Evolutionary conservation across 2,329 filamentous ascomycete species (phyloP), one percentile per base, ranked within the genome.

Genomic region (Colletotrichum tabaci): DNA sequence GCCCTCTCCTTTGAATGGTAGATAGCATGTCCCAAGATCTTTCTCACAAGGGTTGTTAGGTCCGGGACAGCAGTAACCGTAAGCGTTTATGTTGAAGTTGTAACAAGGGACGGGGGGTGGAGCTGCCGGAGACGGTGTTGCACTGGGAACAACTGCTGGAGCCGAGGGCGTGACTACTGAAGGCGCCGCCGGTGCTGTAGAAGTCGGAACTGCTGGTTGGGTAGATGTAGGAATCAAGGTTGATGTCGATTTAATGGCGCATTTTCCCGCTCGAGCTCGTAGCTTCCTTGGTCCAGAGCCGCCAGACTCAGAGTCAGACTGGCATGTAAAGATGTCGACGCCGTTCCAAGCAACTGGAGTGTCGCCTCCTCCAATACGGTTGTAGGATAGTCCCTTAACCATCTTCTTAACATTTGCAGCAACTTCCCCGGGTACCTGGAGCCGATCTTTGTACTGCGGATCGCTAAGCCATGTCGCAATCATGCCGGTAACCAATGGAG

Each of bases 61-160:
- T 0, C n/a, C 40, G 1, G 62, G 42, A 4, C 62, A 66, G 49
- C 50, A 64, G 13, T 47, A 64, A 10, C 61, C 61, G 4, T 64
- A 56, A 0, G 40, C 50, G 2, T 56, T 46, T 0, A 46, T 9
- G 23, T 63, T 35, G 2, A 63, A 63, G 49, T 63, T 63, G 13
- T 63, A 63, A 26, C 61, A 64, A n/a, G 61, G 49, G 9, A 64
- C 15, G 1, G 50, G 50, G 26, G 23, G 13, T 4, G 3, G 47
- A 23, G 47, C 21, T 13, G 26, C 3, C 2, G 50, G 50, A 10
- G 18, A 1, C 1, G 46, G 18, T 49, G 46, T 3, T 10, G 46
- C 16, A 21, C 18, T 30, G 0, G 50, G 47, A 47, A 47, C 18
- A n/a, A 47, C 50, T 9, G 23, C 12, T 26, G 23, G 2, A 52